Percentiles rank a stretch among this genome's conserved stretches.
Evolutionary conservation across 768 basidiomycete species (phyloP).

Genomic region (Rhizopogon vinicolor): DNA sequence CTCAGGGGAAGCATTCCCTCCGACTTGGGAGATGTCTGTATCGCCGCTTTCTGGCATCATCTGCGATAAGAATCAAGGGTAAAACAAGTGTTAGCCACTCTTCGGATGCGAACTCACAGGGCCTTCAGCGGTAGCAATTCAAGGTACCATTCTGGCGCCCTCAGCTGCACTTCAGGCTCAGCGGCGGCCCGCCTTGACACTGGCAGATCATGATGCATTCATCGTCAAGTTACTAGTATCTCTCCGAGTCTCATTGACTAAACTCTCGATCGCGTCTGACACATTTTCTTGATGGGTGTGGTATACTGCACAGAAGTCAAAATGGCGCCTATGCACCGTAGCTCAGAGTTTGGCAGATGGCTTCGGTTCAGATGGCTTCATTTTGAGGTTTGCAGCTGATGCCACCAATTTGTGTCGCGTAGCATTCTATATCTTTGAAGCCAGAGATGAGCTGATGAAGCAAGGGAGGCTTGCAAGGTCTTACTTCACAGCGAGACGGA

Average conservation of each 20-base stretch:
- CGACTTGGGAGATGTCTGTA: slow-evolving; percentile 16
- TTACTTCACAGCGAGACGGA: slow-evolving; percentile 48
- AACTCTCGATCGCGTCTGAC: too few relatives aligned
- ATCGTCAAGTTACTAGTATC: too few relatives aligned
- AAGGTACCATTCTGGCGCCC: too few relatives aligned
- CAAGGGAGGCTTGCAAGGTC: not conserved
- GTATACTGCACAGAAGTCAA: not conserved
- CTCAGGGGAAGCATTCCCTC: slow-evolving; percentile 22
- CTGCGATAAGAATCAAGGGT: too few relatives aligned
- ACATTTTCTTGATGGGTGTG: too few relatives aligned
- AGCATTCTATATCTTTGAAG: slow-evolving; percentile 49
- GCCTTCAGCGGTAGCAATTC: too few relatives aligned
- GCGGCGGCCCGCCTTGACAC: too few relatives aligned
- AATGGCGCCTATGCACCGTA: not conserved
- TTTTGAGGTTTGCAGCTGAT: slow-evolving; percentile 53
- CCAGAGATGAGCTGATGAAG: not conserved
- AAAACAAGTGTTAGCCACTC: not conserved
- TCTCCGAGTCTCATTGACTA: too few relatives aligned
- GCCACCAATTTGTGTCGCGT: slow-evolving; percentile 48
- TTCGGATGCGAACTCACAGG: not conserved
- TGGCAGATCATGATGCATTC: too few relatives aligned
- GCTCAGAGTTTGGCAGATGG: slow-evolving; percentile 15
- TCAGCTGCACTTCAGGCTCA: too few relatives aligned
- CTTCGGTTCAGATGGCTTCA: slow-evolving; percentile 36
- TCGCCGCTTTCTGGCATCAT: not conserved